Conservation (phyloP, 805 yeast genomes). For the Helenozyma baotianmanensis region DNA sequence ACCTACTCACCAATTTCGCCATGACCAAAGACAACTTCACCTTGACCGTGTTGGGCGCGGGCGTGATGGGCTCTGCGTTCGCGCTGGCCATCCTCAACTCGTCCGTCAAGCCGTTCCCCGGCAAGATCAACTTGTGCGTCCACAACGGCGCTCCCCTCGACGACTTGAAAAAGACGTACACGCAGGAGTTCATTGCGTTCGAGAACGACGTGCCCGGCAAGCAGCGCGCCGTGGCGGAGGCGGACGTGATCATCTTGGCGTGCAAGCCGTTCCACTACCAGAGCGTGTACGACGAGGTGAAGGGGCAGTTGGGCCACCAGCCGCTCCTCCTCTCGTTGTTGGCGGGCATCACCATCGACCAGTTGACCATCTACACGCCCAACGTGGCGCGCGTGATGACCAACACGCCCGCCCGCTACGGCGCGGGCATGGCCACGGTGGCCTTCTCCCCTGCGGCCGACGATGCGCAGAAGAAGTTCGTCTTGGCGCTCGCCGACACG, state of each 20-base stretch:
- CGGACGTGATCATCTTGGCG: constrained; percentile 75
- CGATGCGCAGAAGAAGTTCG: constrained; percentile 39
- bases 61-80: constrained; percentile 94
- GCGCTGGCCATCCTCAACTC: constrained; percentile 66
- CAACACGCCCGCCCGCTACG: constrained; percentile 91
- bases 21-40: constrained; percentile 31
- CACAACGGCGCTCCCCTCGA: constrained; percentile 42
- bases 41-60: constrained; percentile 82
- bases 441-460: constrained; percentile 58
- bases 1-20: too few species aligned
- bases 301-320: constrained; percentile 44
- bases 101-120: constrained; percentile 53
- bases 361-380: constrained; percentile 49
- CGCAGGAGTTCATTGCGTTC: constrained; percentile 43
- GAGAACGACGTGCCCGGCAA: constrained; percentile 44
- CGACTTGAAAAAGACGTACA: constrained; percentile 41
- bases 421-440: constrained; percentile 93
- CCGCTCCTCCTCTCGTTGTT: constrained; percentile 70
- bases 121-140: constrained; percentile 74
- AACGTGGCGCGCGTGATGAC: constrained; percentile 92
- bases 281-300: constrained; percentile 51
- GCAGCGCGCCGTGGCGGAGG: constrained; percentile 51
- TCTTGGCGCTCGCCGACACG: constrained; percentile 51
- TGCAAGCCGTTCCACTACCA: constrained; percentile 83
- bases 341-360: constrained; percentile 88